Base-by-base conservation (phyloP, 2,329 filamentous ascomycete genomes). In the Ascomycota sp. region DNA sequence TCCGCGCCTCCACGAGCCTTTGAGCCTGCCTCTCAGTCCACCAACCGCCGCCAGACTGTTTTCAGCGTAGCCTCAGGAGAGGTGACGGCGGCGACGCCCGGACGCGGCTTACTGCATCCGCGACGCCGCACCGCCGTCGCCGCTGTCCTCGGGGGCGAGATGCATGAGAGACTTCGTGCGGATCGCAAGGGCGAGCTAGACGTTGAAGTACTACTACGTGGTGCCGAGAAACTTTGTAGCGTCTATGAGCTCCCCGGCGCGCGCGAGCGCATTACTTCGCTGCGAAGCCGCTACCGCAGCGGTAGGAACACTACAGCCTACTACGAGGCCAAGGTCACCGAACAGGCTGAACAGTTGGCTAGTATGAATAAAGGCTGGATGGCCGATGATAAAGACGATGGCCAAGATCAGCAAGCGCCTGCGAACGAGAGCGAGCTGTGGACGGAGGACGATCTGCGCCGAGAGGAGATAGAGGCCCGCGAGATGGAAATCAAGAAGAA, bases 161-260 rank as follows among this genome's bases (percentile, higher is more conserved):
- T 95, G 51, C 82, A 92, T 51, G 73, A 80, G 31, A 69, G 78
- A 50, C 82, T 93, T 58, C 40, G 69, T 55, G 67, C 57, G 30
- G 50, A 54, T 37, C 47, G 49, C 35, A 49, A 65, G 40, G 76
- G 74, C 8, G 82, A 91, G 21, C 65, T 93, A 2, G 81, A 95
- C 51, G 73, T 95, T 3, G 80, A 92, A 46, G 65, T 92, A 1
- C 57, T 98, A 25, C 63, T 98, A 16, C 65, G 69, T 35, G 84
- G 86, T 1, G 86, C 84, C 1, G 83, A 93, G 60, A 92, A 83
- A 60, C 66, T 95, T 25, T 84, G 83, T 44, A 68, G 68, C 31
- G 84, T 93, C 25, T 95, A 93, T 49, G 76, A 81, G 27, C 66
- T 92, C 25, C 68, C 77, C 0, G 84, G 83, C 5, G 81, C 80